Conservation (phyloP, 1,284 basidiomycete species). For the Tilletia setariae region DNA sequence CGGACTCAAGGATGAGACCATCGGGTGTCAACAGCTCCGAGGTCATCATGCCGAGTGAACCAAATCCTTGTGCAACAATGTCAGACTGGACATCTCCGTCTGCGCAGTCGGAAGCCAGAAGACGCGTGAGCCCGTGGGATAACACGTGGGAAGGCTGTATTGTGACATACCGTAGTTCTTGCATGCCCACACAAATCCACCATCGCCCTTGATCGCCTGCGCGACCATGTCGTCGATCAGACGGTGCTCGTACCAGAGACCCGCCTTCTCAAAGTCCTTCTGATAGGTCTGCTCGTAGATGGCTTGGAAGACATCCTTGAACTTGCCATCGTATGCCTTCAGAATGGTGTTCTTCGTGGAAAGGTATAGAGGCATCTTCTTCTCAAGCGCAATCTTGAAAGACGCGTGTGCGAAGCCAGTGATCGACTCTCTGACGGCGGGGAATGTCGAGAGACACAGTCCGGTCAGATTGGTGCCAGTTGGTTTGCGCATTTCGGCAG, state of each 20-base stretch:
- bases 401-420: conserved; percentile 91
- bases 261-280: conserved; percentile 71
- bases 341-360: conserved; percentile 54
- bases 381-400: conserved; percentile 96
- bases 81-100: conserved; percentile 76
- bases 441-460: too few relatives aligned
- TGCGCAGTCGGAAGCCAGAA: conserved; percentile 23
- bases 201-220: conserved; percentile 90
- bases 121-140: too few relatives aligned
- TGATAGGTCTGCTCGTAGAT: conserved; percentile 83
- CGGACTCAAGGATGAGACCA: conserved; percentile 82
- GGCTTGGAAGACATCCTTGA: conserved; percentile 98
- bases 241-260: conserved; percentile 96
- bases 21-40: conserved; percentile 94
- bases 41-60: conserved; percentile 96
- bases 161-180: conserved; percentile 58
- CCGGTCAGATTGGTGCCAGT: neutral
- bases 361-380: conserved; percentile 76
- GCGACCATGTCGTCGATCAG: conserved; percentile 69
- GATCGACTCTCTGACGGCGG: conserved; percentile 66
- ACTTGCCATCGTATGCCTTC: conserved; percentile 72
- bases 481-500: neutral
- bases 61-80: conserved; percentile 66
- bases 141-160: neutral
- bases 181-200: conserved; percentile 95